Evolutionary conservation across 2,329 filamentous ascomycete genomes (phyloP), one percentile per base, ranked within the genome.

Genomic region (Fusarium graminum): DNA sequence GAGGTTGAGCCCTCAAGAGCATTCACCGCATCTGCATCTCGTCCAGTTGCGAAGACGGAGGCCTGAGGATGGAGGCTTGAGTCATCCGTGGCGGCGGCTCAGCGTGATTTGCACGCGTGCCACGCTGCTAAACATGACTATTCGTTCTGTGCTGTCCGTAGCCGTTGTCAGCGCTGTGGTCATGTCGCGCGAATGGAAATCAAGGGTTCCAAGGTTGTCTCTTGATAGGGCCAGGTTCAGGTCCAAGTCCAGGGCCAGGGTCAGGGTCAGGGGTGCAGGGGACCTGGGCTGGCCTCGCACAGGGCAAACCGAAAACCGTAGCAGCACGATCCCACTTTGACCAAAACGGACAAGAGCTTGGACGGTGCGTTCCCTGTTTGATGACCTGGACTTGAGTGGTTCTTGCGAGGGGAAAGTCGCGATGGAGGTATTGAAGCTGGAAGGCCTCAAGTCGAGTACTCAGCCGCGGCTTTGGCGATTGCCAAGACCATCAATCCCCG

Each of bases 11-110:
- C 63, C 64, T 22, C 59, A 64, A 67, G 52, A 38, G 28, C 47
- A 47, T 59, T 52, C 40, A 59, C 30, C 34, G 34, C n/a, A 36
- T 34, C 46, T 50, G 45, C 49, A 55, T 50, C 55, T 50, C 51
- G 58, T 47, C 65, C 55, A 65, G 65, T 62, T 62, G 65, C 55
- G 49, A 60, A 41, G 41, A 44, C 41, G 47, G 65, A 68, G 51
- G 65, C 62, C 55, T 51, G 32, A 16, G 65, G 44, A 44, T 32
- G 53, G 32, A 36, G 17, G 26, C 50, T 68, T 54, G 60, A 68
- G 60, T 61, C 55, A 67, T 65, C 55, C 41, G 55, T 68, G 64
- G 65, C 54, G 64, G 65, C 65, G 65, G 65, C 64, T 67, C 65
- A 68, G 65, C 39, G 52, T 32, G 19, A 43, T 56, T 49, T 50